Conservation (phyloP, 352 stramenopile genomes). For the Pythium utonaiense region DNA sequence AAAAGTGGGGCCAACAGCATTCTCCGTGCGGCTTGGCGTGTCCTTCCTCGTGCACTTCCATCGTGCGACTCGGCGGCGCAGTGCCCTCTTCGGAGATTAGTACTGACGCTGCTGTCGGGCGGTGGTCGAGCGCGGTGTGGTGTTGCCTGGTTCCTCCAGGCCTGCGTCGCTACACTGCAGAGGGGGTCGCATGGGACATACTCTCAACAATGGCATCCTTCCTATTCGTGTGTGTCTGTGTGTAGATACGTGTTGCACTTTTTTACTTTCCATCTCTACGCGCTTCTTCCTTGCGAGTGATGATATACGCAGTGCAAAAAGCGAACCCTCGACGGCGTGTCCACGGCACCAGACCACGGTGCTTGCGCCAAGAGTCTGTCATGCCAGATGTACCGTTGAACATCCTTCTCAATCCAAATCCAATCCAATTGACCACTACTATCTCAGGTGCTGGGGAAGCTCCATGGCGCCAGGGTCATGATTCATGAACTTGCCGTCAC, state of each 20-base stretch:
- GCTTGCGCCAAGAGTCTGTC: not conserved
- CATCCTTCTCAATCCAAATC: constrained; percentile 1
- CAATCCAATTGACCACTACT: no score
- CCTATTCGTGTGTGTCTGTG: not conserved
- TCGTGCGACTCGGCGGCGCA: constrained; percentile 22
- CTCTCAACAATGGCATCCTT: not conserved
- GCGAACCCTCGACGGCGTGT: constrained; percentile 16
- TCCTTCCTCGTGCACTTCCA: constrained; percentile 20
- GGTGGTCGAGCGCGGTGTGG: constrained; percentile 7
- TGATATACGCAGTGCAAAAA: constrained; percentile 87
- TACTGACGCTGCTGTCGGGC: constrained; percentile 16
- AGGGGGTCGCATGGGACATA: constrained; percentile 20
- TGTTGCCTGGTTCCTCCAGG: not conserved
- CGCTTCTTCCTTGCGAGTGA: constrained; percentile 36
- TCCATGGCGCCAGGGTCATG: no score
- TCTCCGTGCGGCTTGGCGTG: constrained; percentile 20
- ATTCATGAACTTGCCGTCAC: no score
- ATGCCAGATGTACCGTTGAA: constrained; percentile 9
- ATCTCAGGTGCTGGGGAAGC: no score
- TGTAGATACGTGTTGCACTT: constrained; percentile 28
- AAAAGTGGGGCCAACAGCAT: constrained; percentile 72
- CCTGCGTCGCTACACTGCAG: constrained; percentile 6
- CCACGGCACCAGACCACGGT: not conserved
- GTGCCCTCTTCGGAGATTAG: constrained; percentile 21
- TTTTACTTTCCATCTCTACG: constrained; percentile 71